Evolutionary conservation across 2,329 filamentous ascomycete species (phyloP), one percentile per base, ranked within the genome.

Genomic region (Microsporum ferrugineum): DNA sequence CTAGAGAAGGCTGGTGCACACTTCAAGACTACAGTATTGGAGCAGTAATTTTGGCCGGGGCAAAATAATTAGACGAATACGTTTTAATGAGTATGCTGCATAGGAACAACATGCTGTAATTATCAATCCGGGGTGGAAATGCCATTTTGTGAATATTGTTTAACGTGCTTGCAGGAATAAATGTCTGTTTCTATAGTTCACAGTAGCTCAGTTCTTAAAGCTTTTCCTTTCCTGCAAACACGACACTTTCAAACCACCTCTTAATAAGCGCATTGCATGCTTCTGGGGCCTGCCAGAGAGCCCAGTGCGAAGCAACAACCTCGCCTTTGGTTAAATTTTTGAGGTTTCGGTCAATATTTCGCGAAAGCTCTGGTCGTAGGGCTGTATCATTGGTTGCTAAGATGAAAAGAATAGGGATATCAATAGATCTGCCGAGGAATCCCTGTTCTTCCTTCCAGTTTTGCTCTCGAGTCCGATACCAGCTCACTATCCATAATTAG

Each of bases 221-320:
- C 63, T 75, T 78, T 63, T 75, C 75, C 66, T 74, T 76, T 61
- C 68, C 74, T 31, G 71, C 73, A 63, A 79, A 77, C 2, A 78
- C 79, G 49, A 86, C 79, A 14, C 74, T 75, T 62, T 82, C 79
- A 63, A 95, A 66, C 82, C 91, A 96, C 61, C 81, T 78, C 61
- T 77, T 79, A 66, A 96, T 79, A 63, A 85, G 76, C 57, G 70
- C 72, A 72, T 96, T 96, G 2, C 89, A 83, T 67, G 87, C 83
- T 27, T 79, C 82, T 0, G 87, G 80, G 65, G 82, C 83, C 77
- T 96, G 84, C 78, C 84, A 86, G 70, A 95, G 75, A 53, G 87
- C 88, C 92, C 92, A 97, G 74, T 97, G 94, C 17, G 80, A 78
- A 0, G 87, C 81, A 39, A 85, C 74, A 60, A 96, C 86, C 71